Percentiles rank a stretch among this genome's conserved stretches.
These are phyloP conservation scores for Colletotrichum tropicale DNA, from an alignment of 2,329 filamentous ascomycete species.

Conservation along the genomic window DNA sequence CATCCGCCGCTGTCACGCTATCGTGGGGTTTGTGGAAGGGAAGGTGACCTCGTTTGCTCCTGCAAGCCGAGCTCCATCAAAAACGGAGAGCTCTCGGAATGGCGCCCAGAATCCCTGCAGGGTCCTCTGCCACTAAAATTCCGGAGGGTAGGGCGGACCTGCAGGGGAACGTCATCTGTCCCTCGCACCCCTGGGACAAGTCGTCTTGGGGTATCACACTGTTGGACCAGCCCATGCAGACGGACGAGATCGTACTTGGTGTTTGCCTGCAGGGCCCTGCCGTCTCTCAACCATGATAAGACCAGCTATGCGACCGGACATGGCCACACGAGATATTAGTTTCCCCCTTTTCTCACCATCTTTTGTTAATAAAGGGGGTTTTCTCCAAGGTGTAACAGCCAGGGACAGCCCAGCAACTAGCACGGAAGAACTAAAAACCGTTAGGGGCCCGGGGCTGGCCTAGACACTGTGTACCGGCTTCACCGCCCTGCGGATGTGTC, in stretches of 20 bases:
- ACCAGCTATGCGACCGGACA: neutral
- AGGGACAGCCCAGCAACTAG: neutral
- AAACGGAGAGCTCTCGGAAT: conserved; percentile 11
- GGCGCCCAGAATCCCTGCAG: conserved; percentile 15
- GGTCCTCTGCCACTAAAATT: neutral
- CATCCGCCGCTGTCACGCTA: neutral
- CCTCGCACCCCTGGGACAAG: conserved; percentile 10
- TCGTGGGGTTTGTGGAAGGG: neutral
- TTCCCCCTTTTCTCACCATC: neutral
- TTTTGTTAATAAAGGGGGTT: neutral
- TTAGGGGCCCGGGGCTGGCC: no score
- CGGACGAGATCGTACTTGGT: neutral
- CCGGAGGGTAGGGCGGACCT: conserved; percentile 8
- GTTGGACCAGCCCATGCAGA: neutral
- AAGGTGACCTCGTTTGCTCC: conserved; percentile 2
- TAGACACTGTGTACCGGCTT: conserved; percentile 6
- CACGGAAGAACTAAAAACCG: conserved; percentile 18
- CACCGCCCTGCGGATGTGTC: neutral
- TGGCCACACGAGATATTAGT: neutral
- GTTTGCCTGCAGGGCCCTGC: neutral
- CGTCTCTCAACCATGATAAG: neutral
- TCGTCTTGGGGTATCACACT: conserved; percentile 3
- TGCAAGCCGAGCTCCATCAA: conserved; percentile 11
- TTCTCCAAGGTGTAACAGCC: neutral
- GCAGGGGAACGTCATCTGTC: conserved; percentile 19